A percentile compares a stretch with the other conserved stretches of the same genome.
Evolutionary conservation across 2,329 filamentous ascomycete species (phyloP).

Genomic region (Sodiomyces alkalinus): DNA sequence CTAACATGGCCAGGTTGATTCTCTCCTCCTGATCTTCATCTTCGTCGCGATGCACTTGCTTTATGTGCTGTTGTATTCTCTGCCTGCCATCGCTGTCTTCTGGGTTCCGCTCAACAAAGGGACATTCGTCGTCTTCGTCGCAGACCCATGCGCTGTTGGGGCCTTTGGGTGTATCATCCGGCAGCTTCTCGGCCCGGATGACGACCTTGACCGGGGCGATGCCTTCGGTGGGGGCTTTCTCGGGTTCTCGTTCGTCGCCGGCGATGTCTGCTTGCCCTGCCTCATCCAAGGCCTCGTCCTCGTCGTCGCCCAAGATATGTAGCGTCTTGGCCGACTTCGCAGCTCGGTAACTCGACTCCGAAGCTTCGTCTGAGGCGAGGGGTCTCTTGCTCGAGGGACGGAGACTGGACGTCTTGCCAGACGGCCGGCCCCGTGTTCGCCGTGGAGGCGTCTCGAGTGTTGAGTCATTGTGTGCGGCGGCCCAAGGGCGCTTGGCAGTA

Average conservation of each 20-base stretch:
- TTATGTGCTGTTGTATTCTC: slow-evolving; percentile 44
- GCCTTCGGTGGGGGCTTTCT: slow-evolving; percentile 3
- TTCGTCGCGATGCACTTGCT: slow-evolving; percentile 22
- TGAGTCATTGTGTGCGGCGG: slow-evolving; percentile 4
- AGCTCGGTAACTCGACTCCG: slow-evolving; percentile 20
- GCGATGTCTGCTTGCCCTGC: slow-evolving; percentile 7
- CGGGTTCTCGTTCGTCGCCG: slow-evolving; percentile 12
- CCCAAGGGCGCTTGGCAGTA: background rate
- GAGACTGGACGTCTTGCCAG: slow-evolving; percentile 29
- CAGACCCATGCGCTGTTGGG: slow-evolving; percentile 53
- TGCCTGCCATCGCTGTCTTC: slow-evolving; percentile 37
- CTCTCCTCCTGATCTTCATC: slow-evolving; percentile 38
- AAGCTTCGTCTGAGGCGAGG: slow-evolving; percentile 20
- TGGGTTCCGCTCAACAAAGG: slow-evolving; percentile 47
- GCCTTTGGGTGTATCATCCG: slow-evolving; percentile 32
- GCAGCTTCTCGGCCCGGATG: slow-evolving; percentile 32
- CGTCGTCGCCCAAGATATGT: slow-evolving; percentile 15
- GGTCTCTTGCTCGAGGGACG: slow-evolving; percentile 31
- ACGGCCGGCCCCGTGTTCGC: slow-evolving; percentile 4
- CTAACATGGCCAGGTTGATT: slow-evolving; percentile 37
- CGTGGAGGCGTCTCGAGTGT: background rate
- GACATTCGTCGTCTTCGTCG: slow-evolving; percentile 42
- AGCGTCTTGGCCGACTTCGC: slow-evolving; percentile 19
- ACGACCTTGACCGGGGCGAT: slow-evolving; percentile 23
- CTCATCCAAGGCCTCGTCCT: slow-evolving; percentile 5